Conservation (phyloP, 1,284 basidiomycete species). For the Naganishia liquefaciens region DNA sequence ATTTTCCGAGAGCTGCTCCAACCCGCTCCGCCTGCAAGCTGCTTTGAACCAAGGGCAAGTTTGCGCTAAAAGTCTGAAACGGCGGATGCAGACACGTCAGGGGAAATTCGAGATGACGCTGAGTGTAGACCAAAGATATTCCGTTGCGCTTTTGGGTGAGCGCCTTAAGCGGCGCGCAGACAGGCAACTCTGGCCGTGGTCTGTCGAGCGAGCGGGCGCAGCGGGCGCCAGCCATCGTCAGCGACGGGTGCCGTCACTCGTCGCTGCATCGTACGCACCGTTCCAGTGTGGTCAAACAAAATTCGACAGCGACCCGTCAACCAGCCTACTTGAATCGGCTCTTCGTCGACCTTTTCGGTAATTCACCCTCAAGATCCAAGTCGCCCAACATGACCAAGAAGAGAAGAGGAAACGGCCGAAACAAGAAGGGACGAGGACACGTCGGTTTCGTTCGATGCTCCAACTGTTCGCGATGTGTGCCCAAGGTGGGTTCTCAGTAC, state of each 20-base stretch:
- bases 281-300: slow-evolving; percentile 9
- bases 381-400: slow-evolving; percentile 35
- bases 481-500: slow-evolving; percentile 58
- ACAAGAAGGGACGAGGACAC: slow-evolving; percentile 98
- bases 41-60: background rate
- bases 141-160: background rate
- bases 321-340: background rate
- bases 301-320: background rate
- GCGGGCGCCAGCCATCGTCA: slow-evolving; percentile 19
- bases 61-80: background rate
- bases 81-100: background rate
- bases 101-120: background rate
- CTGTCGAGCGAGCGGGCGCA: background rate
- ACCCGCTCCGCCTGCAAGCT: too few relatives aligned
- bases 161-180: background rate
- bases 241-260: slow-evolving; percentile 7
- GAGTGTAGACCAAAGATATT: background rate
- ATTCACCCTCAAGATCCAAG: slow-evolving; percentile 29
- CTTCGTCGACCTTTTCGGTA: slow-evolving; percentile 28
- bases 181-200: slow-evolving; percentile 24
- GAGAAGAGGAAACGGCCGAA: slow-evolving; percentile 83
- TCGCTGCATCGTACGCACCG: background rate
- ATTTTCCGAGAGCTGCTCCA: background rate
- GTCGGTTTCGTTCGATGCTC: slow-evolving; percentile 87
- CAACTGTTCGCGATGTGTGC: slow-evolving; percentile 90